A percentile compares a stretch with the other conserved stretches of the same genome.
Evolutionary conservation across 805 yeast species (phyloP).

Genomic region (Spathaspora girioi): DNA sequence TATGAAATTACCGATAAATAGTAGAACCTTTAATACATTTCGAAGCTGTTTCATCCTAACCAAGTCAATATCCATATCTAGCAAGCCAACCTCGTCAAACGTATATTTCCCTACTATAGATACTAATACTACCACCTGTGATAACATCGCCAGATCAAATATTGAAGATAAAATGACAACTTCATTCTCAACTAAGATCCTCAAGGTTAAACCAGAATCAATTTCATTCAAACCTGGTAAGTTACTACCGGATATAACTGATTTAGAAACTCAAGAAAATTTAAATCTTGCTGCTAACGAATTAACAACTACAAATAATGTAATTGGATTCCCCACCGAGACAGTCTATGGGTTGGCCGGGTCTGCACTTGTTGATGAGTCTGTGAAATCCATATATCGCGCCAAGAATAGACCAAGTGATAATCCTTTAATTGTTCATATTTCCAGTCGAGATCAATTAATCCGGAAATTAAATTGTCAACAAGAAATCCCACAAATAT

Average conservation of each 20-base stretch:
- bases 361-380: constrained; percentile 66
- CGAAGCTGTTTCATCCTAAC: not conserved
- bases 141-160: not conserved
- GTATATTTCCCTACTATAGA: not conserved
- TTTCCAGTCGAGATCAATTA: constrained; percentile 74
- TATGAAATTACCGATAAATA: not conserved
- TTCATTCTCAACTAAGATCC: constrained; percentile 31
- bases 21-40: not conserved
- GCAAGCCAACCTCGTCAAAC: not conserved
- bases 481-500: constrained; percentile 60
- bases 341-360: constrained; percentile 97
- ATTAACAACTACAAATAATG: constrained; percentile 48
- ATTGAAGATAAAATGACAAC: not conserved
- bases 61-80: not conserved
- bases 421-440: constrained; percentile 89
- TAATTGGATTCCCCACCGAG: constrained; percentile 94
- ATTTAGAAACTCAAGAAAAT: constrained; percentile 47
- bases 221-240: constrained; percentile 47
- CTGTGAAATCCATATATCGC: constrained; percentile 71
- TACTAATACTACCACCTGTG: too few relatives aligned
- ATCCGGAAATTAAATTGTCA: constrained; percentile 46
- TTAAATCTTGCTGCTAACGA: constrained; percentile 58
- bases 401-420: constrained; percentile 96
- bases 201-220: constrained; percentile 51
- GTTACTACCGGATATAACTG: constrained; percentile 43